Conservation (phyloP, 2,329 filamentous ascomycete genomes). For the Diaporthe sp. region DNA sequence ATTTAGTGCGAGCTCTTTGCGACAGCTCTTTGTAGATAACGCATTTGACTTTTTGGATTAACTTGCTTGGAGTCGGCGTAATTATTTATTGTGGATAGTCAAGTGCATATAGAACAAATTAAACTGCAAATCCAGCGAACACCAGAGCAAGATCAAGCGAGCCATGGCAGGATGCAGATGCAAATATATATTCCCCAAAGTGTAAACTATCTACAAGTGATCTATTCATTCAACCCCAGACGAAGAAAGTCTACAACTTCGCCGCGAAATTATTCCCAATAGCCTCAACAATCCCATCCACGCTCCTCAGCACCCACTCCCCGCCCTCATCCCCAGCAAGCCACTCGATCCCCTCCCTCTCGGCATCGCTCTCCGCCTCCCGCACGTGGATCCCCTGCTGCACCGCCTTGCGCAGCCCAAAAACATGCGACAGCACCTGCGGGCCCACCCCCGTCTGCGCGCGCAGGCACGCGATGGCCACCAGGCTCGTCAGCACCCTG, state of each 20-base stretch:
- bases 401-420: conserved; percentile 82
- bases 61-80: conserved; percentile 3
- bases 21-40: neutral
- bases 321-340: conserved; percentile 61
- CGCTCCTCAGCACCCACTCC: conserved; percentile 60
- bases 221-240: neutral
- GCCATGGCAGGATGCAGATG: neutral
- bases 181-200: neutral
- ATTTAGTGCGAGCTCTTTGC: neutral
- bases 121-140: neutral
- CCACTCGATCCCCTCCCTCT: conserved; percentile 55
- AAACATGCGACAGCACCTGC: conserved; percentile 85
- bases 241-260: conserved; percentile 44
- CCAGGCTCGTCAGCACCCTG: conserved; percentile 77
- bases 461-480: conserved; percentile 81
- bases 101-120: conserved; percentile 1
- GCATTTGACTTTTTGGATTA: neutral
- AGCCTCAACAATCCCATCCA: conserved; percentile 60
- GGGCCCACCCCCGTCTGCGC: conserved; percentile 87
- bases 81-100: neutral
- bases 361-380: conserved; percentile 47
- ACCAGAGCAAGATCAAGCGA: neutral
- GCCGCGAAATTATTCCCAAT: conserved; percentile 59
- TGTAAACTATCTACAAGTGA: no score
- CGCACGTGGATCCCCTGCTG: conserved; percentile 52